Conservation (phyloP, 768 basidiomycete species). For the Clitopilus hobsonii region DNA sequence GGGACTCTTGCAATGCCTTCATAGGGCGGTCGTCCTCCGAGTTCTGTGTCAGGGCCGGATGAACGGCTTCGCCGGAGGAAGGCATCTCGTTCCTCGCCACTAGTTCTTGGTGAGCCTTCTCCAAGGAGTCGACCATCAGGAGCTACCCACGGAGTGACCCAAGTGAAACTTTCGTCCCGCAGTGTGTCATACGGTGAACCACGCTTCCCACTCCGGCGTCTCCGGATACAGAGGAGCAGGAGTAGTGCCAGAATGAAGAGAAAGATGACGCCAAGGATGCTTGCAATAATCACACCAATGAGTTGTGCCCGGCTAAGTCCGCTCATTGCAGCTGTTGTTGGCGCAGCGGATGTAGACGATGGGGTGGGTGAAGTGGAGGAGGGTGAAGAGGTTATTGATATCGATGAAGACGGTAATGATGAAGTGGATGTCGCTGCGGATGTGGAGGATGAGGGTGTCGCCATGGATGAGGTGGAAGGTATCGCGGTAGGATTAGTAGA, state of each 20-base stretch:
- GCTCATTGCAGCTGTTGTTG: slow-evolving; percentile 10
- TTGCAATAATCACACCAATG: slow-evolving; percentile 55
- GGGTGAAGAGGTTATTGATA: slow-evolving; percentile 23
- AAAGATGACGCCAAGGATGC: slow-evolving; percentile 55
- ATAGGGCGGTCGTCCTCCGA: slow-evolving; percentile 19
- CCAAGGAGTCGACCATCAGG: slow-evolving; percentile 38
- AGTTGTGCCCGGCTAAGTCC: slow-evolving; percentile 35
- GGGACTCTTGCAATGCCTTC: slow-evolving; percentile 35
- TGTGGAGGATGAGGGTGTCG: slow-evolving; percentile 19
- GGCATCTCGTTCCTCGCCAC: slow-evolving; percentile 66
- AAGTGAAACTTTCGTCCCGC: slow-evolving; percentile 32
- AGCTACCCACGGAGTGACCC: slow-evolving; percentile 34
- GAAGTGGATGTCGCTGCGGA: slow-evolving; percentile 22
- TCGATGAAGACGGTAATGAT: slow-evolving; percentile 7
- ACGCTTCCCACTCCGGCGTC: slow-evolving; percentile 35
- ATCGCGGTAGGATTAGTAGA: slow-evolving; percentile 25
- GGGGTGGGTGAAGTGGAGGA: slow-evolving; percentile 15
- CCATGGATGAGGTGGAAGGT: slow-evolving; percentile 24
- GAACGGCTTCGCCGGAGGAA: slow-evolving; percentile 43
- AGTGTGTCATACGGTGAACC: slow-evolving; percentile 17
- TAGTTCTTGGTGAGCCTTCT: slow-evolving; percentile 66
- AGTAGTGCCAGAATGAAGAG: slow-evolving; percentile 48
- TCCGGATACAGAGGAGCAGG: slow-evolving; percentile 42
- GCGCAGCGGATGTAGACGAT: slow-evolving; percentile 21
- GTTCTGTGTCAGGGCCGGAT: slow-evolving; percentile 10